Evolutionary conservation across 164 flowering plant genomes (phyloP).

Genomic region (Houttuynia cordata): DNA sequence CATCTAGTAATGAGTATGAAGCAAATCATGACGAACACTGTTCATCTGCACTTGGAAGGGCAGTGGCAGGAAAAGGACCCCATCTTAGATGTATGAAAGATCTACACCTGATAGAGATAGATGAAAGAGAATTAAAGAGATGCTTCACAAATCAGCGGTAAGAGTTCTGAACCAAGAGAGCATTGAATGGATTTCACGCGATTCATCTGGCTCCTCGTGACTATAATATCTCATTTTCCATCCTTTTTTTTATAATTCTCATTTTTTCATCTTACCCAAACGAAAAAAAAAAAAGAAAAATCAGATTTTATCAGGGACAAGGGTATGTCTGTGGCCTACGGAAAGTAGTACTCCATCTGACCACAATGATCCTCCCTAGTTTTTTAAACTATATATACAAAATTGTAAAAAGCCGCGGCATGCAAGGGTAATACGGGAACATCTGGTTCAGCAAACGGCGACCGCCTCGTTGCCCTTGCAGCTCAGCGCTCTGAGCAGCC

Average conservation of each 20-base stretch:
- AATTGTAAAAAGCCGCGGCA: neutral
- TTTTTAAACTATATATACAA: neutral
- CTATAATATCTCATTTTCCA: too few relatives aligned
- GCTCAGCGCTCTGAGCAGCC: slow-evolving; percentile 38
- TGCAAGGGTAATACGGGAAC: neutral
- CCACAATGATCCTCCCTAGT: neutral
- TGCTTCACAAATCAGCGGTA: neutral
- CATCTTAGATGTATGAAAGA: too few relatives aligned
- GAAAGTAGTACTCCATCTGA: neutral
- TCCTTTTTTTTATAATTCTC: too few relatives aligned
- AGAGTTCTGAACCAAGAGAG: neutral
- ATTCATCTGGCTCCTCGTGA: slow-evolving; percentile 2
- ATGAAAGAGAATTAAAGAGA: neutral
- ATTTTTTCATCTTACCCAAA: too few relatives aligned
- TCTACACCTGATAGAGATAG: neutral
- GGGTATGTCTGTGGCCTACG: too few relatives aligned
- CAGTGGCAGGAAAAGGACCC: too few relatives aligned
- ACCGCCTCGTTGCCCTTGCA: slow-evolving; percentile 31
- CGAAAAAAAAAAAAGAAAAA: too few relatives aligned
- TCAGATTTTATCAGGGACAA: too few relatives aligned
- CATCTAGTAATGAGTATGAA: too few relatives aligned
- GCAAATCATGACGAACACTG: neutral
- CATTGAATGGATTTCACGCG: slow-evolving; percentile 2
- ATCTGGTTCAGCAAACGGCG: neutral
- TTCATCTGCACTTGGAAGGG: neutral